These are phyloP conservation scores for Glycine soja DNA, from an alignment of 306 rosid species.

Conservation along the genomic window DNA sequence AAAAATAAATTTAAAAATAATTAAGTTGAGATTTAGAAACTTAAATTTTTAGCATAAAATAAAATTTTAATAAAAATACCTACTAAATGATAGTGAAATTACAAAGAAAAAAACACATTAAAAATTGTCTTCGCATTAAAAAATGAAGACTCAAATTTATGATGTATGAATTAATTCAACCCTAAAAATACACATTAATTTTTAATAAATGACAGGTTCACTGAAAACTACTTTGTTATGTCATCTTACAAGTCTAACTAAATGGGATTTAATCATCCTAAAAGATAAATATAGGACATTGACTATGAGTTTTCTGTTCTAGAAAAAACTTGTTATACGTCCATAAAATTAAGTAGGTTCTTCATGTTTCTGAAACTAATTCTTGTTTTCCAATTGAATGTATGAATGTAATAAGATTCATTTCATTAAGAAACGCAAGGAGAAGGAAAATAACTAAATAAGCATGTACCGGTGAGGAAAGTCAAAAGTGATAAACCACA, in stretches of 20 bases:
- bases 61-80: neutral
- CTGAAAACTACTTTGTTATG: neutral
- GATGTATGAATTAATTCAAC: neutral
- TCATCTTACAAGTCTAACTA: neutral
- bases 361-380: neutral
- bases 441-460: neutral
- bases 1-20: neutral
- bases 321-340: neutral
- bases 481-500: constrained; percentile 12
- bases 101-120: neutral
- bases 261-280: neutral
- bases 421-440: neutral
- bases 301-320: neutral
- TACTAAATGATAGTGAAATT: neutral
- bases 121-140: neutral
- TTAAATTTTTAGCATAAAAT: neutral
- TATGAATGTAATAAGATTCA: neutral
- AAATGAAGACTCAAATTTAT: neutral
- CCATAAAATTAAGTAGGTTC: neutral
- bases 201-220: neutral
- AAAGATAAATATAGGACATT: neutral
- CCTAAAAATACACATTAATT: constrained; percentile 3
- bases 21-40: neutral
- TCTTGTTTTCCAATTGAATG: constrained; percentile 4
- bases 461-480: constrained; percentile 4